Base-by-base conservation (phyloP, 2,329 filamentous ascomycete genomes). In the Penicillium sp. region DNA sequence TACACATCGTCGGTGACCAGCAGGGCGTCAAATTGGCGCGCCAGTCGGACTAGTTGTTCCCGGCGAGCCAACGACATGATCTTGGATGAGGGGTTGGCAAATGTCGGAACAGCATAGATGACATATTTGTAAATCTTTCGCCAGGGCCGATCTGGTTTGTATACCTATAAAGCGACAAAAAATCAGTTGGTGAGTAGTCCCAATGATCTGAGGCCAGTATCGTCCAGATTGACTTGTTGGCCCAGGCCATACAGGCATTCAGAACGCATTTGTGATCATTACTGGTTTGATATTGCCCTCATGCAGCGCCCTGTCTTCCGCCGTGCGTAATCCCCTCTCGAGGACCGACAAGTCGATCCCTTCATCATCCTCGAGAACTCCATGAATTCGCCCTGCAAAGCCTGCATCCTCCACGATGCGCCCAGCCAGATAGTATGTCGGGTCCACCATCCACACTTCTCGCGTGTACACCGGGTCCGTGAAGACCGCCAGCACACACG, bases 1-100 rank as follows among this genome's bases (percentile, higher is more conserved):
- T 98, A 98, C 8, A 97, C 90, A 66, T 98, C 93, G 70, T 97
- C 91, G 42, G 81, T 81, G 27, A 96, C 77, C 47, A 96, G 70
- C n/a, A 97, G 77, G 5, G 88, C 88, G 65, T 97, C 84, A 65
- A 85, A 82, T 49, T 83, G 75, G 48, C 91, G 79, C 0, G 91
- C 91, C 5, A 96, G 69, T n/a, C 74, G 73, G 25, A 97, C 82
- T 4, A 97, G 76, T 9, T 74, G 74, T 53, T 83, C 72, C 3
- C 93, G 80, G 27, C 85, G 79, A 13, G 69, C 65, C 3, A 89
- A 67, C 11, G 84, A 82, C 83, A 94, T 91, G 3, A 88, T 90
- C 62, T 85, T 85, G 28, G 85, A 88, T 0, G 86, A 90, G 0
- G 93, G 93, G 63, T 97, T 97, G 42, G 88, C 83, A 66, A 90